phyloP scores from a whole-genome alignment of 2,329 filamentous ascomycete genomes.

The Xylaria digitata region DNA sequence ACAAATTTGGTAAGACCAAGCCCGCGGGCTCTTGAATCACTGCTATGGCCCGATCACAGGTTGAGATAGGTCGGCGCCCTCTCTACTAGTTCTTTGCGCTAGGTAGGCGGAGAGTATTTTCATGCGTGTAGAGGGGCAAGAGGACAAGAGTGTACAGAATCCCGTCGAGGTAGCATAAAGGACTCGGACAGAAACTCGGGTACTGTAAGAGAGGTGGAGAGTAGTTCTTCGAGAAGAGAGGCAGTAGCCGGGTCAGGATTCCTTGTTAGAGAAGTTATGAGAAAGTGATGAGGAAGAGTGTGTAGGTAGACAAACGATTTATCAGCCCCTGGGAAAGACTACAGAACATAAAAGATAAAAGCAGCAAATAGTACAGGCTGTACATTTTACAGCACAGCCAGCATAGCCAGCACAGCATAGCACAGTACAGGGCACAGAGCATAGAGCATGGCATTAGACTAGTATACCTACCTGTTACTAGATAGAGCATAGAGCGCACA shows the following conservation, averaged over 20 bases:
- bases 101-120: constrained; percentile 13
- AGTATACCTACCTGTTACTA: background rate
- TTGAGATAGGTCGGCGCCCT: constrained; percentile 20
- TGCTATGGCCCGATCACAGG: constrained; percentile 11
- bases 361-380: constrained; percentile 32
- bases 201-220: constrained; percentile 31
- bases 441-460: constrained; percentile 21
- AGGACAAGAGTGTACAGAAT: constrained; percentile 5
- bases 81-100: constrained; percentile 30
- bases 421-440: constrained; percentile 24
- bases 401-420: constrained; percentile 35
- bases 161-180: constrained; percentile 21
- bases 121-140: constrained; percentile 15
- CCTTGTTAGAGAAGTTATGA: constrained; percentile 39
- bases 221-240: constrained; percentile 30
- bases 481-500: constrained; percentile 27
- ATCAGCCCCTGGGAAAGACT: constrained; percentile 44
- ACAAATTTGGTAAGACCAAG: constrained; percentile 25
- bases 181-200: constrained; percentile 29
- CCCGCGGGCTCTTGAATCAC: constrained; percentile 3
- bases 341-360: constrained; percentile 34
- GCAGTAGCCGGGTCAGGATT: constrained; percentile 18
- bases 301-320: constrained; percentile 41
- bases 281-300: constrained; percentile 35
- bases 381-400: constrained; percentile 32